phyloP scores from a whole-genome alignment of 2,329 filamentous ascomycete species.

The Grosmannia serpens region DNA sequence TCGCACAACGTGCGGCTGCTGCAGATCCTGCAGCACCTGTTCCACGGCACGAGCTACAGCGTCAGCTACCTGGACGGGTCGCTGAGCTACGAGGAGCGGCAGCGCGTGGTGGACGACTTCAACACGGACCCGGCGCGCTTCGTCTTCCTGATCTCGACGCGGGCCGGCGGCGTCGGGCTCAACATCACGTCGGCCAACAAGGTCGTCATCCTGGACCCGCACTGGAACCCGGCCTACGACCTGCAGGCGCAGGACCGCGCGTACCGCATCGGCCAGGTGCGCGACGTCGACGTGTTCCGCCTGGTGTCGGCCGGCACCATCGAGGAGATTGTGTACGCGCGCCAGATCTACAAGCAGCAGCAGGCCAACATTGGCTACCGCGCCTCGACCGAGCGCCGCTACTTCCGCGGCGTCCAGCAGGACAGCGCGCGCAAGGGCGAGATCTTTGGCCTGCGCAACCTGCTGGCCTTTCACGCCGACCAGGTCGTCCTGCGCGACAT shows the following conservation, averaged over 20 bases:
- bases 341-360: constrained; percentile 98
- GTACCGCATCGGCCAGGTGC: constrained; percentile 84
- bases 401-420: constrained; percentile 91
- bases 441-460: constrained; percentile 80
- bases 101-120: constrained; percentile 76
- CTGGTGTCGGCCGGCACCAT: constrained; percentile 86
- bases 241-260: constrained; percentile 93
- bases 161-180: constrained; percentile 82
- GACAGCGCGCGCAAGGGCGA: constrained; percentile 75
- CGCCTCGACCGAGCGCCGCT: constrained; percentile 80
- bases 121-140: constrained; percentile 81
- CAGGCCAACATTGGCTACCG: constrained; percentile 97
- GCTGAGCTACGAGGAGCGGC: constrained; percentile 72
- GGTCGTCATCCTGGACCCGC: constrained; percentile 91
- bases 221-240: constrained; percentile 95
- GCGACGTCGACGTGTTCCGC: constrained; percentile 92
- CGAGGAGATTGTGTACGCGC: constrained; percentile 92
- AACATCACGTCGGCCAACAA: constrained; percentile 98
- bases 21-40: constrained; percentile 72
- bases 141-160: constrained; percentile 90
- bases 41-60: constrained; percentile 80
- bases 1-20: constrained; percentile 82
- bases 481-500: constrained; percentile 83
- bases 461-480: constrained; percentile 72
- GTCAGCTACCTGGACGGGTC: constrained; percentile 84